Percentiles rank a stretch among this genome's conserved stretches.
Evolutionary conservation across 495 filamentous ascomycete genomes (phyloP).

Genomic region (Penicillium ucsense): DNA sequence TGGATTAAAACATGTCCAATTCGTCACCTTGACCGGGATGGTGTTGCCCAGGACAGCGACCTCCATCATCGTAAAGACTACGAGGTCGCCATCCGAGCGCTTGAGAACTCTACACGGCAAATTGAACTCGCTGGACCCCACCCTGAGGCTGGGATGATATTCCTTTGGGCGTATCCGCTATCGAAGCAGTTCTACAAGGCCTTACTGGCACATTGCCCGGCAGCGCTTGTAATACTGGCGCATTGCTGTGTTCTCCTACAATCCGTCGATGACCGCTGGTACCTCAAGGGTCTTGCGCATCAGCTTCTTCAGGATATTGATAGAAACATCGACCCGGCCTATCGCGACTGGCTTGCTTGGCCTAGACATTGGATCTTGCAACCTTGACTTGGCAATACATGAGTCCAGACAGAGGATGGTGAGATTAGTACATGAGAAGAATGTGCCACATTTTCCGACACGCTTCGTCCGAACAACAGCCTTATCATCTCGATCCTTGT

Average conservation of each 20-base stretch:
- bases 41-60: neutral
- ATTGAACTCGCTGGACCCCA: constrained; percentile 13
- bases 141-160: constrained; percentile 11
- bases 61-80: constrained; percentile 11
- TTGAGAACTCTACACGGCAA: constrained; percentile 6
- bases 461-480: no score
- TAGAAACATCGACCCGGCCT: constrained; percentile 7
- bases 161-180: constrained; percentile 34
- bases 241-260: constrained; percentile 33
- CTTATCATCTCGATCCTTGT: no score
- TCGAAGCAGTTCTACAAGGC: constrained; percentile 34
- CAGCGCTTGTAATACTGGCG: constrained; percentile 35
- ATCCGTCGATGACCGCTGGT: constrained; percentile 31
- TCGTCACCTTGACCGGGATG: neutral
- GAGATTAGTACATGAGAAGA: neutral
- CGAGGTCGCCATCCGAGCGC: constrained; percentile 2
- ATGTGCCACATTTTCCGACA: no score
- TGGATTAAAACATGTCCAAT: constrained; percentile 15
- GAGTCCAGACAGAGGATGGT: neutral
- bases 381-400: neutral
- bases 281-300: constrained; percentile 22
- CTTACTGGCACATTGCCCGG: constrained; percentile 33
- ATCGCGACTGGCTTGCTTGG: constrained; percentile 15
- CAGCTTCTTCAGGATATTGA: constrained; percentile 17
- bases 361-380: constrained; percentile 10